These are phyloP conservation scores for Amaranthus hypochondriacus DNA, from an alignment of 148 eudicot genomes.

Conservation along the genomic window DNA sequence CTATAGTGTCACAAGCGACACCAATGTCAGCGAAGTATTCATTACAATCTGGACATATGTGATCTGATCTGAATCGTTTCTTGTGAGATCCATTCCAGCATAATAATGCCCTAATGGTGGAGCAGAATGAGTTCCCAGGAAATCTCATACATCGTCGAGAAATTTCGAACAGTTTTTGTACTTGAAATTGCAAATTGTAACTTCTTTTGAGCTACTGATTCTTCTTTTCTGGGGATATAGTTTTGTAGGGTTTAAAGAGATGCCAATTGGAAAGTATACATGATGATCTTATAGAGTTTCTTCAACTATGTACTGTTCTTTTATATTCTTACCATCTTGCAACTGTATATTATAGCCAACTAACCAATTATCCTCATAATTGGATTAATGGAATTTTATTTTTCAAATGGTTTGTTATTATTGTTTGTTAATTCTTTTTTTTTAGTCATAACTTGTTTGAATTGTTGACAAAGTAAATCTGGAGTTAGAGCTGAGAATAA, in stretches of 20 bases:
- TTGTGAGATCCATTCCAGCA: background rate
- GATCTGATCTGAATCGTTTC: background rate
- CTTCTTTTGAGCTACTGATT: background rate
- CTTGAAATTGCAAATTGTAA: background rate
- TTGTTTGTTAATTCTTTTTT: background rate
- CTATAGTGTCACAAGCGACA: background rate
- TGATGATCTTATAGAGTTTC: background rate
- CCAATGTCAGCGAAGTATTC: background rate
- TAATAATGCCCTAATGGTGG: constrained; percentile 13
- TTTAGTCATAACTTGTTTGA: background rate
- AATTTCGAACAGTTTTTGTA: background rate
- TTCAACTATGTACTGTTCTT: background rate
- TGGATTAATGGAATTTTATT: background rate
- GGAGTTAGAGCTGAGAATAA: too few species aligned
- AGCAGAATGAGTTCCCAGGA: background rate
- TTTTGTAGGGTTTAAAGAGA: constrained; percentile 25
- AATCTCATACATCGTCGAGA: background rate
- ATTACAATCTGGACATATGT: constrained; percentile 6
- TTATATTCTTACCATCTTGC: background rate
- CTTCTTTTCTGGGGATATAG: constrained; percentile 11
- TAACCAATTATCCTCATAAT: background rate
- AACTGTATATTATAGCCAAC: constrained; percentile 25
- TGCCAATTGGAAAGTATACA: background rate
- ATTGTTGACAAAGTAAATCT: too few species aligned
- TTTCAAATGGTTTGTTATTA: too few species aligned